Conservation (phyloP, 192 early-diverging fungal species). For the Coemansia javaensis region DNA sequence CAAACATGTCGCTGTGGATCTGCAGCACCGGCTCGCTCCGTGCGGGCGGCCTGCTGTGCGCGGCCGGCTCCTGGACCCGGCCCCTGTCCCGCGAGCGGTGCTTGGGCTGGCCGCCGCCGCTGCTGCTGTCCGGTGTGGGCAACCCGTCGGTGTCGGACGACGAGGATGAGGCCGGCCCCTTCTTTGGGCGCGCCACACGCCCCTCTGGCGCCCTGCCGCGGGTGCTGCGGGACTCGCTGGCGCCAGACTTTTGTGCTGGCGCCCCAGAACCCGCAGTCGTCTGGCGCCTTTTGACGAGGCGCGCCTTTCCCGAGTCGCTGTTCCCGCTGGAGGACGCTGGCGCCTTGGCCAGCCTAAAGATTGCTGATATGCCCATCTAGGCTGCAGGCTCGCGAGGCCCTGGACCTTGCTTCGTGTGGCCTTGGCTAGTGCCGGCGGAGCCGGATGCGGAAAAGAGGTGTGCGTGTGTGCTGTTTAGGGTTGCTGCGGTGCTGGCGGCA, state of each 20-base stretch:
- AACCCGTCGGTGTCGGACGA: slow-evolving; percentile 10
- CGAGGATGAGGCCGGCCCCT: slow-evolving; percentile 1
- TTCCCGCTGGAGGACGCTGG: background rate
- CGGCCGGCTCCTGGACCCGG: background rate
- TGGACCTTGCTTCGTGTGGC: no score
- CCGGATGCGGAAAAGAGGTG: no score
- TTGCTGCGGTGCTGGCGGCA: background rate
- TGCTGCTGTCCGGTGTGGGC: slow-evolving; percentile 29
- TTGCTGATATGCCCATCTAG: slow-evolving; percentile 46
- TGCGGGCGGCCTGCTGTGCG: background rate
- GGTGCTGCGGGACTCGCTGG: background rate
- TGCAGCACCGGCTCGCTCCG: no score
- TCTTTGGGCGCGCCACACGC: background rate
- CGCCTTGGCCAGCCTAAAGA: slow-evolving; percentile 42
- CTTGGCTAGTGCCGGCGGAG: no score
- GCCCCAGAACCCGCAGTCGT: background rate
- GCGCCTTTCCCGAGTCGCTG: slow-evolving; percentile 4
- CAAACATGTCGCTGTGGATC: slow-evolving; percentile 13
- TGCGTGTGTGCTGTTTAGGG: no score
- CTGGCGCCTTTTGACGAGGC: slow-evolving; percentile 19
- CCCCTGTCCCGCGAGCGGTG: background rate
- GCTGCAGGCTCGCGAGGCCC: background rate
- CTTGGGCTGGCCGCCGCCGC: no score
- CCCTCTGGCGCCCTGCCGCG: background rate
- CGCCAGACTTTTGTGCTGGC: background rate